phyloP scores from a whole-genome alignment of 2,329 filamentous ascomycete species.

The Xylariaceae sp. region DNA sequence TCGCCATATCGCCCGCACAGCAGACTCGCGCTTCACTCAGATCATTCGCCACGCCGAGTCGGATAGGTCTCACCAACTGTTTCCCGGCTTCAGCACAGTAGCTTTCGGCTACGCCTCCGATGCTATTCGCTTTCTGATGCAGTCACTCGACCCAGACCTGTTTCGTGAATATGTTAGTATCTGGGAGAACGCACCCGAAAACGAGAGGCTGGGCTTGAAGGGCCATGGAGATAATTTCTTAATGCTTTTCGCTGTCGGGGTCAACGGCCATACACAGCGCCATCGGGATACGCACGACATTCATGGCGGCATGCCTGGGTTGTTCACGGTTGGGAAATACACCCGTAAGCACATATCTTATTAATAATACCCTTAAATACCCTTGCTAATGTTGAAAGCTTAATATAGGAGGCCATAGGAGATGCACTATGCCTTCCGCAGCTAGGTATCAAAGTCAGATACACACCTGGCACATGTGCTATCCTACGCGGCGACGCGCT shows the following conservation, averaged over 20 bases:
- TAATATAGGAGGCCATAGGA: constrained; percentile 6
- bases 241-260: constrained; percentile 25
- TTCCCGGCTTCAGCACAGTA: constrained; percentile 6
- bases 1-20: not conserved
- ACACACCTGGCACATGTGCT: constrained; percentile 25
- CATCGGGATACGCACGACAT: constrained; percentile 24
- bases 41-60: not conserved
- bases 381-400: no score
- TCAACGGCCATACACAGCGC: constrained; percentile 23
- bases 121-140: constrained; percentile 17
- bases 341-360: no score
- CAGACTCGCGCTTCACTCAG: not conserved
- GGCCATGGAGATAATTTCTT: constrained; percentile 11
- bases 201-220: not conserved
- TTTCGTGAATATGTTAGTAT: constrained; percentile 9
- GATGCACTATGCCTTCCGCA: constrained; percentile 26
- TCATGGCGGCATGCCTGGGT: constrained; percentile 14
- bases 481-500: constrained; percentile 21
- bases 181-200: constrained; percentile 7
- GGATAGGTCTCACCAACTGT: not conserved
- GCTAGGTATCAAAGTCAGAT: constrained; percentile 24
- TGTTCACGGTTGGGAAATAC: constrained; percentile 21
- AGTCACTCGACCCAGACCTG: constrained; percentile 10
- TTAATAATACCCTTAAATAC: no score
- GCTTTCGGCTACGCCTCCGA: constrained; percentile 15